These are phyloP conservation scores for Hypoxylon trugodes DNA, from an alignment of 495 filamentous ascomycete genomes.

Conservation along the genomic window DNA sequence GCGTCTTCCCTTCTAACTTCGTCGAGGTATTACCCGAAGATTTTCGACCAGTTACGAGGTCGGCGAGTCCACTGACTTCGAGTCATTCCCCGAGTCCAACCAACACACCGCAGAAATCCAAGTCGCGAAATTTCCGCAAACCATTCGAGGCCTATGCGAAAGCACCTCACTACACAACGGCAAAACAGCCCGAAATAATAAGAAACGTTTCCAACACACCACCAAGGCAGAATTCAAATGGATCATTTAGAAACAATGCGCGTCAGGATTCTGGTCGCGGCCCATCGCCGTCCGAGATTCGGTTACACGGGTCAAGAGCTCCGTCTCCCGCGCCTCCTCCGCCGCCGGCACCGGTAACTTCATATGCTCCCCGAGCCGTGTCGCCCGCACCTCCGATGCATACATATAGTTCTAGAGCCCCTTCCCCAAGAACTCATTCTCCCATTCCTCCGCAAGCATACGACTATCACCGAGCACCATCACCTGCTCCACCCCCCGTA, in stretches of 20 bases:
- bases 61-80: slow-evolving; percentile 74
- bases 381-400: slow-evolving; percentile 48
- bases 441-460: slow-evolving; percentile 41
- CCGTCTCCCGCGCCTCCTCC: slow-evolving; percentile 45
- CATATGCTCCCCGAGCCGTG: slow-evolving; percentile 42
- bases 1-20: slow-evolving; percentile 96
- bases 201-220: slow-evolving; percentile 44
- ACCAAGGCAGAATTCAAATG: slow-evolving; percentile 48
- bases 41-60: slow-evolving; percentile 81
- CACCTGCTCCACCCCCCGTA: slow-evolving; percentile 36
- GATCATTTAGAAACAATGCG: slow-evolving; percentile 42
- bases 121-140: slow-evolving; percentile 70
- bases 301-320: slow-evolving; percentile 42
- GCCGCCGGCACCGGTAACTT: slow-evolving; percentile 19
- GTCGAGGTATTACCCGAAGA: slow-evolving; percentile 86
- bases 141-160: slow-evolving; percentile 74
- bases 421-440: slow-evolving; percentile 41
- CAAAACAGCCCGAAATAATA: slow-evolving; percentile 59
- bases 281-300: slow-evolving; percentile 41
- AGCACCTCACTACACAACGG: slow-evolving; percentile 61
- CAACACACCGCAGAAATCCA: slow-evolving; percentile 60
- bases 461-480: slow-evolving; percentile 27
- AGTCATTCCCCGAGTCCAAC: slow-evolving; percentile 60
- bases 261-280: slow-evolving; percentile 35
- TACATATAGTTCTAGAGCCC: slow-evolving; percentile 30